Evolutionary conservation across 345 rosid genomes (phyloP), one percentile per base, ranked within the genome.

Genomic region (Lumnitzera racemosa): DNA sequence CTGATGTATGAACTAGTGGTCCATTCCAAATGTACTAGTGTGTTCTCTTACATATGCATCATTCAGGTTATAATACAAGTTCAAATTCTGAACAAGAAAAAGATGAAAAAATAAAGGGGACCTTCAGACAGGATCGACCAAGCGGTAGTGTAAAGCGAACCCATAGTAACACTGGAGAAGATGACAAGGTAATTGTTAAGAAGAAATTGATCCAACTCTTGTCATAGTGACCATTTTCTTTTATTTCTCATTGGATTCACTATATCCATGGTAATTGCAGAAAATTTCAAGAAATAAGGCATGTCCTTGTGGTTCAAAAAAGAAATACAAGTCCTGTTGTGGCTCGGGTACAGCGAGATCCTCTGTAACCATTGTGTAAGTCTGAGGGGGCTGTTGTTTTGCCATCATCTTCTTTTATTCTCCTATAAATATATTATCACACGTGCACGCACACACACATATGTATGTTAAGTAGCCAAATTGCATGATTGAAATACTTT

Each of bases 301-400:
- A 15, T 90, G 97, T 63, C 85, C 86, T 27, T 90, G 96, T 60
- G 97, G 97, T 55, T 89, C 97, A 25, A 87, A 79, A 87, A 90
- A 80, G 83, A 94, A 90, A 75, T 76, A 87, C 81, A 94, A 89
- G 74, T 75, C 97, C 50, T 89, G 94, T 67, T 92, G 98, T 57
- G 95, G 96, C 63, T 64, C 94, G 62, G 88, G 70, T n/a, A 49
- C 77, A 14, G 80, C 81, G 69, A 86, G 81, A 76, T 53, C 86
- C 64, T 69, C 82, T 24, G 56, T 76, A 15, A 84, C 75, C 55
- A 56, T 77, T 24, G 71, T 72, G 96, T 86, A 76, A 70, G 76
- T 68, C 64, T 67, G 74, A 61, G 51, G 46, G 73, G 13, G 23
- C 54, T 63, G 14, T 46, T 12, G 14, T 55, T 54, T 15, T 24